These are phyloP conservation scores for Aspergillus terreus DNA, from an alignment of 2,329 filamentous ascomycete genomes.

Conservation along the genomic window DNA sequence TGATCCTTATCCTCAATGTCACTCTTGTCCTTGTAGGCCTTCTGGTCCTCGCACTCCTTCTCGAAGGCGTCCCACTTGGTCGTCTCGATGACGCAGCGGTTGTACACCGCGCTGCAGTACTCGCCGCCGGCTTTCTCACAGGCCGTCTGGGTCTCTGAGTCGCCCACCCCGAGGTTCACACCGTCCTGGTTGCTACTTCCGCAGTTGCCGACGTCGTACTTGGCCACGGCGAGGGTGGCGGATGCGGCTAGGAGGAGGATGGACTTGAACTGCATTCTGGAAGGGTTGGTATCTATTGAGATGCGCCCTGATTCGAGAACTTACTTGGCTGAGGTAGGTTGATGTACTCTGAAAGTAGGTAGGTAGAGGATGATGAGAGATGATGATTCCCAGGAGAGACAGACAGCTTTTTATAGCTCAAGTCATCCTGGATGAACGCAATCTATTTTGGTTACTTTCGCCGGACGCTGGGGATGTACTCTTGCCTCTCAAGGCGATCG, in stretches of 20 bases:
- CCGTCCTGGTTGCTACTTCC: background rate
- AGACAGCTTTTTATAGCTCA: background rate
- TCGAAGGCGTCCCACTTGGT: background rate
- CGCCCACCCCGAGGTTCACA: background rate
- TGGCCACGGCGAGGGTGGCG: background rate
- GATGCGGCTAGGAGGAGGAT: background rate
- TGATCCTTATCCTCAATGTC: too few species aligned
- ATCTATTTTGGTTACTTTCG: background rate
- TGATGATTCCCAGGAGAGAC: background rate
- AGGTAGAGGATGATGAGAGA: background rate
- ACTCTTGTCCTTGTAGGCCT: too few species aligned
- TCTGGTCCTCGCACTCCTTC: background rate
- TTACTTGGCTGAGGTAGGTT: background rate
- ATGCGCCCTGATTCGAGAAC: background rate
- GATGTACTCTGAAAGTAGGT: background rate
- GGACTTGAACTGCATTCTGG: constrained; percentile 1
- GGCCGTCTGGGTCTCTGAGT: background rate
- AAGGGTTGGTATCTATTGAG: background rate
- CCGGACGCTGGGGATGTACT: background rate
- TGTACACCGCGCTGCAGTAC: background rate
- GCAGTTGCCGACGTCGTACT: constrained; percentile 3
- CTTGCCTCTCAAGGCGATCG: background rate
- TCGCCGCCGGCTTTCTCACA: background rate
- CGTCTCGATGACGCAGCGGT: background rate
- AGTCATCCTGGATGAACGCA: background rate